A percentile compares a stretch with the other conserved stretches of the same genome.
Evolutionary conservation across 2,329 filamentous ascomycete species (phyloP).

Genomic region (Fusarium sp.): DNA sequence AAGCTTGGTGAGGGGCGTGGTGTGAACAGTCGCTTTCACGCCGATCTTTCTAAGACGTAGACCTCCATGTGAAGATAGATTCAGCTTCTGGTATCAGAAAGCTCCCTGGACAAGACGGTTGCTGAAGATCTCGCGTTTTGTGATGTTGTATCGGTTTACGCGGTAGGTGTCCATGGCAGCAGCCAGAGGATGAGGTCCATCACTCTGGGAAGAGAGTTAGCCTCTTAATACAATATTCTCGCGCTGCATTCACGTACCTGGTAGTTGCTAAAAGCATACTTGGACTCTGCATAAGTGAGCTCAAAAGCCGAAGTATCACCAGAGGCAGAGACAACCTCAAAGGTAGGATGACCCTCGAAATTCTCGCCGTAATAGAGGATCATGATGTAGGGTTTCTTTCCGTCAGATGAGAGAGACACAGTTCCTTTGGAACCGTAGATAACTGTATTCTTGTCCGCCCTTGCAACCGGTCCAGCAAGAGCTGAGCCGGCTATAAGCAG

Average conservation of each 20-base stretch:
- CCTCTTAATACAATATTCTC: rapidly evolving
- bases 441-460: neutral
- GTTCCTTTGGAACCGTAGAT: neutral
- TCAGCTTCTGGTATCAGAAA: constrained; percentile 1
- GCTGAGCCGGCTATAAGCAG: neutral
- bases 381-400: neutral
- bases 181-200: neutral
- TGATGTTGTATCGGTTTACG: neutral
- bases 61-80: neutral
- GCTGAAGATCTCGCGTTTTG: neutral
- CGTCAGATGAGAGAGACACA: neutral
- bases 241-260: neutral
- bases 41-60: neutral
- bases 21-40: neutral
- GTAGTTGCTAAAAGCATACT: neutral
- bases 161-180: constrained; percentile 4
- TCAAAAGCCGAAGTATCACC: neutral
- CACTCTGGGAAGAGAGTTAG: neutral
- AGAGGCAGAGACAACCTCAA: neutral
- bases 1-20: neutral
- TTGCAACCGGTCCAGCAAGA: neutral
- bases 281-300: neutral
- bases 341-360: neutral
- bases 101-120: neutral
- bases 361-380: neutral